Evolutionary conservation across 1,284 basidiomycete species (phyloP).

Genomic region (Somion occarium): DNA sequence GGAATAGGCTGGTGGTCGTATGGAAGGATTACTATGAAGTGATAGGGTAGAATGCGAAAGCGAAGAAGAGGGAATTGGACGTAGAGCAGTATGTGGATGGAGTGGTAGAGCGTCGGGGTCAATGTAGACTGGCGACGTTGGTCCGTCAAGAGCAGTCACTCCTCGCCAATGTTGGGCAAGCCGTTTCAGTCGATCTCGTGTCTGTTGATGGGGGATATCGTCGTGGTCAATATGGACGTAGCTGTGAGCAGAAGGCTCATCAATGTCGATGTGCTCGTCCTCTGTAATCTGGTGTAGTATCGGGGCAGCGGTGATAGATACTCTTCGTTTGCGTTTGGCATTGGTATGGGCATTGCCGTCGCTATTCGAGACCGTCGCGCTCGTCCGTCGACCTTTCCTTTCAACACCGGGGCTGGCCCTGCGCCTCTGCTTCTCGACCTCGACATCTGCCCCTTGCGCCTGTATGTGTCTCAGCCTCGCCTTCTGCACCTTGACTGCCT

Average conservation of each 20-base stretch:
- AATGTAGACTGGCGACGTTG: constrained; percentile 30
- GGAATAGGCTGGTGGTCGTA: constrained; percentile 47
- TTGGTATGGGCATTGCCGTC: constrained; percentile 28
- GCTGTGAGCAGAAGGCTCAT: constrained; percentile 36
- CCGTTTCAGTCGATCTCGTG: constrained; percentile 47
- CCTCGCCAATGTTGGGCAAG: constrained; percentile 68
- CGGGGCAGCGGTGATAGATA: constrained; percentile 28
- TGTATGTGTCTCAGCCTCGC: constrained; percentile 24
- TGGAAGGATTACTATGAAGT: constrained; percentile 16
- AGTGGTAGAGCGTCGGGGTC: constrained; percentile 17
- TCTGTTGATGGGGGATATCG: constrained; percentile 45
- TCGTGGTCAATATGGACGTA: constrained; percentile 45
- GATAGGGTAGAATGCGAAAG: constrained; percentile 30
- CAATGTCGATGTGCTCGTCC: constrained; percentile 47
- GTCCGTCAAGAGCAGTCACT: constrained; percentile 50
- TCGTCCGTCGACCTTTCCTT: constrained; percentile 38
- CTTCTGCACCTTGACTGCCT: constrained; percentile 42
- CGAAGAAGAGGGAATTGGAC: constrained; percentile 30
- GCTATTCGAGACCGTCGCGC: constrained; percentile 26
- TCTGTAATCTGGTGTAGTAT: constrained; percentile 24
- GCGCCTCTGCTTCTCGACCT: constrained; percentile 24
- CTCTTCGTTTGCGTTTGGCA: constrained; percentile 37
- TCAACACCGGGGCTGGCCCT: constrained; percentile 41
- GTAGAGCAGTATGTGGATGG: constrained; percentile 27
- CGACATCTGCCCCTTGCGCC: constrained; percentile 35